Evolutionary conservation across 108 stramenopile genomes (phyloP).

Genomic region (Cyclostephanos invisitatus): DNA sequence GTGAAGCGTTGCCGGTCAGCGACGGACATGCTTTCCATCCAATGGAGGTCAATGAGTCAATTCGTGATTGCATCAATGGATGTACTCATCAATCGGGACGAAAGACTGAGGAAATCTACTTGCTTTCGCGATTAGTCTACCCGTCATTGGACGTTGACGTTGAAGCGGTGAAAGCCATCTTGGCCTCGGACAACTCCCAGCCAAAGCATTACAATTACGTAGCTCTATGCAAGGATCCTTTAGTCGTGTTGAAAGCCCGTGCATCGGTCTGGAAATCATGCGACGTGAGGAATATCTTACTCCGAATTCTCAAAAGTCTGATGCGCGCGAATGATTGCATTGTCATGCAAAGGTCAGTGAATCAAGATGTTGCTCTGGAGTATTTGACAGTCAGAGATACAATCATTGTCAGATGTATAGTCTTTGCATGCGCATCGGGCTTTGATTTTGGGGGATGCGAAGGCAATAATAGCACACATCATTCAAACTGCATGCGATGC

Average conservation of each 20-base stretch:
- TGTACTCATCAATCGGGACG: slow-evolving; percentile 27
- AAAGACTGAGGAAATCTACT: slow-evolving; percentile 52
- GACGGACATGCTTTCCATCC: slow-evolving; percentile 5
- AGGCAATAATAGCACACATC: neutral
- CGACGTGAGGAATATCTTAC: slow-evolving; percentile 56
- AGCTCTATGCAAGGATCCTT: slow-evolving; percentile 61
- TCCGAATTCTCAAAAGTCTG: slow-evolving; percentile 50
- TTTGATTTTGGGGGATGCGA: slow-evolving; percentile 28
- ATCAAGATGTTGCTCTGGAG: slow-evolving; percentile 39
- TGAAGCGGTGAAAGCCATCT: slow-evolving; percentile 50
- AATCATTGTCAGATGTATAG: slow-evolving; percentile 60
- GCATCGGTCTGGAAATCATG: slow-evolving; percentile 54
- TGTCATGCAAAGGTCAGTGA: slow-evolving; percentile 18
- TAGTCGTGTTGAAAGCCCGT: slow-evolving; percentile 63
- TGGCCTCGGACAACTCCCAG: slow-evolving; percentile 50
- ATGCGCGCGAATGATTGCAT: slow-evolving; percentile 56
- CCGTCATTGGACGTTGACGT: slow-evolving; percentile 46
- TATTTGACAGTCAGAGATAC: slow-evolving; percentile 56
- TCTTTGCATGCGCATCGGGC: slow-evolving; percentile 31
- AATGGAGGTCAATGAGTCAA: slow-evolving; percentile 24
- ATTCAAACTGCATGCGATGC: slow-evolving; percentile 50
- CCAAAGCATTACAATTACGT: slow-evolving; percentile 52
- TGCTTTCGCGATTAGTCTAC: slow-evolving; percentile 29
- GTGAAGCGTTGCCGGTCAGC: neutral
- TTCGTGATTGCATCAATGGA: slow-evolving; percentile 28